Percentiles rank a stretch among this genome's conserved stretches.
phyloP scores from a whole-genome alignment of 441 rosid species.

The Euphorbia corollata region DNA sequence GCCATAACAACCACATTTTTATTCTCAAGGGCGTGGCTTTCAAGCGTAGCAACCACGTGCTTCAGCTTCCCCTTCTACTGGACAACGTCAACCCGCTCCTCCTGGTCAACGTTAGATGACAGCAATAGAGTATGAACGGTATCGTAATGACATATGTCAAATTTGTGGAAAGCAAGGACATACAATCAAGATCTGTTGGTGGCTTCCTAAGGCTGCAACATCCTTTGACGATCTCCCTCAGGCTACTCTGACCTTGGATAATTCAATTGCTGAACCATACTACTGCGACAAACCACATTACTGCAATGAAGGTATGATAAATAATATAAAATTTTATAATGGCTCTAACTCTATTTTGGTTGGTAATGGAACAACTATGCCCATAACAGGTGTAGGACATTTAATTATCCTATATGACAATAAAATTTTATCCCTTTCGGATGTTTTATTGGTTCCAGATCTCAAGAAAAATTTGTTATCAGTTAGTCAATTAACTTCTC shows the following conservation, averaged over 20 bases:
- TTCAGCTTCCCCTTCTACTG: too few species aligned
- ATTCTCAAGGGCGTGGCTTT: neutral
- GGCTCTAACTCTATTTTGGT: neutral
- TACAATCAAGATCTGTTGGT: neutral
- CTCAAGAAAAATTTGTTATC: neutral
- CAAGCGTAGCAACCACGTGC: neutral
- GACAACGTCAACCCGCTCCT: neutral
- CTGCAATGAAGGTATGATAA: neutral
- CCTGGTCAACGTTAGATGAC: neutral
- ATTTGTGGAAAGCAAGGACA: neutral
- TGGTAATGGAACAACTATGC: neutral
- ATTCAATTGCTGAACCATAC: neutral
- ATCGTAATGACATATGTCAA: neutral
- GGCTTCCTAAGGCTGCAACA: neutral
- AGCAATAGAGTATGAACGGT: neutral
- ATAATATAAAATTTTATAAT: neutral
- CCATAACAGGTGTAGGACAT: neutral
- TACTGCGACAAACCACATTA: neutral
- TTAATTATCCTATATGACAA: neutral
- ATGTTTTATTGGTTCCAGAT: neutral
- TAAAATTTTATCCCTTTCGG: neutral
- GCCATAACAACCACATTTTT: too few species aligned
- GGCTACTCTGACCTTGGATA: neutral
- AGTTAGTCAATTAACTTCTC: neutral
- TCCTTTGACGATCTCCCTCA: neutral